A percentile compares a stretch with the other conserved stretches of the same genome.
Evolutionary conservation across 2,329 filamentous ascomycete species (phyloP).

Genomic region (Aspergillus novoparasiticus): DNA sequence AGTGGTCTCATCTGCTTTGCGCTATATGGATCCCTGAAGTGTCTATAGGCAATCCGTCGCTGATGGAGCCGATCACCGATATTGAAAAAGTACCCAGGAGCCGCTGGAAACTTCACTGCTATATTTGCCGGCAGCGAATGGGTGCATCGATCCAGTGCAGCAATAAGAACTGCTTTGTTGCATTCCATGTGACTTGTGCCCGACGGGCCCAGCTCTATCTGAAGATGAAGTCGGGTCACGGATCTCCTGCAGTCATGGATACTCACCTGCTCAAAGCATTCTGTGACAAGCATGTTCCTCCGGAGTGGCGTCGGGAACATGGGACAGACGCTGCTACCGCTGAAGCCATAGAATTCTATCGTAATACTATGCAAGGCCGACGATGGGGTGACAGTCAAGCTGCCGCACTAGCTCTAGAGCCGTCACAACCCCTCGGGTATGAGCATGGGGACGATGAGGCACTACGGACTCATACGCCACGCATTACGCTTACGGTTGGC

Average conservation of each 20-base stretch:
- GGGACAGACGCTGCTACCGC: slow-evolving; percentile 77
- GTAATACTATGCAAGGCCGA: slow-evolving; percentile 81
- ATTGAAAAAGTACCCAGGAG: slow-evolving; percentile 96
- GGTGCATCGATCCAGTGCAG: slow-evolving; percentile 97
- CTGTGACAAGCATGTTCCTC: slow-evolving; percentile 91
- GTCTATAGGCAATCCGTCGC: slow-evolving; percentile 89
- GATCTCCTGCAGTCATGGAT: slow-evolving; percentile 75
- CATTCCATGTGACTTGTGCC: slow-evolving; percentile 96
- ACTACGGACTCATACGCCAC: slow-evolving; percentile 45
- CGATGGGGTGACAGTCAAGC: slow-evolving; percentile 91
- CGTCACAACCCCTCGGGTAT: slow-evolving; percentile 64
- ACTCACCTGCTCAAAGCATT: slow-evolving; percentile 87
- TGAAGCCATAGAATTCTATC: slow-evolving; percentile 87
- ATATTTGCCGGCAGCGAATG: slow-evolving; percentile 97
- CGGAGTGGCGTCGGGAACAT: slow-evolving; percentile 85
- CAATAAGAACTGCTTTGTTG: slow-evolving; percentile 95
- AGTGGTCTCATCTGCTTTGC: slow-evolving; percentile 95
- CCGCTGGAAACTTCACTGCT: slow-evolving; percentile 90
- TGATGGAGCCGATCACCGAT: slow-evolving; percentile 98
- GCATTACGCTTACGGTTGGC: slow-evolving; percentile 56
- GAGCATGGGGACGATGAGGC: slow-evolving; percentile 51
- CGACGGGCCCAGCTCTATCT: slow-evolving; percentile 83
- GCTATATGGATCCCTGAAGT: slow-evolving; percentile 99
- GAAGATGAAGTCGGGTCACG: slow-evolving; percentile 93
- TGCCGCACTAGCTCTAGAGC: slow-evolving; percentile 78